Evolutionary conservation across 352 stramenopile species (phyloP).

Genomic region (Globisporangium cylindrosporum): DNA sequence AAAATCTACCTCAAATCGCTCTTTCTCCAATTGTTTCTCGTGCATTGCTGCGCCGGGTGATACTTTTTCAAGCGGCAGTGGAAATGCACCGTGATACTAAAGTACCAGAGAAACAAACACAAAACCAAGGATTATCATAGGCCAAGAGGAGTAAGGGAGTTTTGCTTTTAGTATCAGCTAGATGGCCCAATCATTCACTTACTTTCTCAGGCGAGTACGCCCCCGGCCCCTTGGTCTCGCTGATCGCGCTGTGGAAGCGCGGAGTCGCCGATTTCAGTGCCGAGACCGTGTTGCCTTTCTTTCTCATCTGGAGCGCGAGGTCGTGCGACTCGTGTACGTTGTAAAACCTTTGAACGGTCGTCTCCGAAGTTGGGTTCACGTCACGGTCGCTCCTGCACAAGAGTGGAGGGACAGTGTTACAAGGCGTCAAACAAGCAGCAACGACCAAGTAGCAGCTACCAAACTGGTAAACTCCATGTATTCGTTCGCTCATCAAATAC

Average conservation of each 20-base stretch:
- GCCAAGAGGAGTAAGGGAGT: neutral
- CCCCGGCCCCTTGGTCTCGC: slow-evolving; percentile 26
- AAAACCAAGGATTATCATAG: neutral
- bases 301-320: slow-evolving; percentile 25
- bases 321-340: slow-evolving; percentile 32
- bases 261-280: slow-evolving; percentile 45
- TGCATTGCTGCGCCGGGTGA: slow-evolving; percentile 22
- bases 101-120: neutral
- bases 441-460: neutral
- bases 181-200: slow-evolving; percentile 9
- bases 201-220: slow-evolving; percentile 50
- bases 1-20: slow-evolving; percentile 25
- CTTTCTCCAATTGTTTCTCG: slow-evolving; percentile 29
- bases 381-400: slow-evolving; percentile 37
- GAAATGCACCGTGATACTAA: slow-evolving; percentile 51
- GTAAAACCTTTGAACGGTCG: slow-evolving; percentile 49
- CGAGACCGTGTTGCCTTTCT: slow-evolving; percentile 36
- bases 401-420: neutral
- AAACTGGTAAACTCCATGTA: neutral
- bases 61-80: slow-evolving; percentile 35
- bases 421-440: neutral
- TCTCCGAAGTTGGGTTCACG: slow-evolving; percentile 41
- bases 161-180: neutral
- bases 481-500: neutral
- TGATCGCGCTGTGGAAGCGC: slow-evolving; percentile 27